Base-by-base conservation (phyloP, 495 filamentous ascomycete genomes). In the Penicillium psychrofluorescens region DNA sequence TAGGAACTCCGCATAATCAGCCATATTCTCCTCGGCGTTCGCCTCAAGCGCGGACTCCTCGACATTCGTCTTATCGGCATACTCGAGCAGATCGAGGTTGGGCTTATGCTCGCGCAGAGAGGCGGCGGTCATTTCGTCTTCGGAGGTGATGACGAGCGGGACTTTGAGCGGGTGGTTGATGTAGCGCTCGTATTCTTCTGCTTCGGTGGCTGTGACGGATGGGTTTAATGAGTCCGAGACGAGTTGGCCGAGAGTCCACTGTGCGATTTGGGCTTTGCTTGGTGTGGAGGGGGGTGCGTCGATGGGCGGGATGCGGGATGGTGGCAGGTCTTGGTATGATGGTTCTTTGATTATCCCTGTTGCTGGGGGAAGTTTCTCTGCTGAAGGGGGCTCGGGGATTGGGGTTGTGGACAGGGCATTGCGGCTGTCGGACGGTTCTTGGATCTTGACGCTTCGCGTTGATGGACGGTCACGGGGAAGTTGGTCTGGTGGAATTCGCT, bases 81-180 rank as follows among this genome's bases (percentile, higher is more conserved):
- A 94, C 39, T 86, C 83, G 12, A 85, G 53, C 48, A 91, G 83
- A 45, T 92, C 88, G 2, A 77, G 64, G 46, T 84, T 73, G 1
- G 74, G 53, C 8, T 58, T 64, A 14, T 66, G 54, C 38, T 67
- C 69, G 8, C 58, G 61, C 33, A 68, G 52, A 3, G 66, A 67
- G 6, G 59, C 48, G 7, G 68, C 69, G 0, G 72, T 68, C 15
- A 72, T 60, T 35, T 77, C 72, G 35, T 70, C 61, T 42, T 91
- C 86, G 15, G 78, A 84, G 2, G 84, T 85, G 1, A 90, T 78
- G 6, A 96, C 92, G 2, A 97, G 77, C 0, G 92, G 89, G 4
- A 98, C 77, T 45, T 82, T 89, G 28, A 91, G 81, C 7, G 92
- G 91, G 61, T 97, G 92, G 40, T 79, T 80, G 61, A 97, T 82